phyloP scores from a whole-genome alignment of 1,284 basidiomycete species.

The Austroboletus niveus region DNA sequence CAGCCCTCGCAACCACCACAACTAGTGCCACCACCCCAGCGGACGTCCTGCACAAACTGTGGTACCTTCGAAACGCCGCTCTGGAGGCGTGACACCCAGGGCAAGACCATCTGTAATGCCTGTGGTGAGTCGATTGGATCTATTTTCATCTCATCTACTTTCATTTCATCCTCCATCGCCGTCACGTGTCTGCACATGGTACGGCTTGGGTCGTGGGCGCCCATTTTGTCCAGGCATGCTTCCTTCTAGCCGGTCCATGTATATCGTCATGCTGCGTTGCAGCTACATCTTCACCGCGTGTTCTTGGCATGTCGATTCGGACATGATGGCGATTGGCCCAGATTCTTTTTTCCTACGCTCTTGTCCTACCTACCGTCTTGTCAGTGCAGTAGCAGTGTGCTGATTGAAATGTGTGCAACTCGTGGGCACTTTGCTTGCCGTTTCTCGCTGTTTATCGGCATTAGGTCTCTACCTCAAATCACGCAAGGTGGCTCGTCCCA shows the following conservation, averaged over 20 bases:
- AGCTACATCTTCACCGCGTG: constrained; percentile 35
- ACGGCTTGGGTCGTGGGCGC: constrained; percentile 29
- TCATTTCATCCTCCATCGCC: constrained; percentile 27
- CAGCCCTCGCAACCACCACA: constrained; percentile 24
- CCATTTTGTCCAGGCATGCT: constrained; percentile 32
- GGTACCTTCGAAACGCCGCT: constrained; percentile 74
- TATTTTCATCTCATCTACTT: constrained; percentile 31
- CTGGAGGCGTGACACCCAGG: constrained; percentile 79
- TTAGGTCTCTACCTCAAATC: constrained; percentile 71
- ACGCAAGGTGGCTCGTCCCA: constrained; percentile 56
- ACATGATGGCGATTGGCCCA: constrained; percentile 35
- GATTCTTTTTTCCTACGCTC: constrained; percentile 30
- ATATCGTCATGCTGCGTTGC: constrained; percentile 36
- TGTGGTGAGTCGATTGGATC: constrained; percentile 65
- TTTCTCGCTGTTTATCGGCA: constrained; percentile 32
- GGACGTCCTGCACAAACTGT: constrained; percentile 63
- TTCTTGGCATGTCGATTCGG: constrained; percentile 35
- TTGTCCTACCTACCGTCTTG: constrained; percentile 31
- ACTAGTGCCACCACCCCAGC: constrained; percentile 28
- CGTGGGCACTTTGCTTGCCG: constrained; percentile 37
- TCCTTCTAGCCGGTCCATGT: constrained; percentile 28
- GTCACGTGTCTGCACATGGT: constrained; percentile 33
- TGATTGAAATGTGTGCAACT: constrained; percentile 38
- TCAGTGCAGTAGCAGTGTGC: constrained; percentile 37
- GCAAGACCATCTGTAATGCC: constrained; percentile 81